Base-by-base conservation (phyloP, 2,329 filamentous ascomycete genomes). In the Paradendryphiella salina region DNA sequence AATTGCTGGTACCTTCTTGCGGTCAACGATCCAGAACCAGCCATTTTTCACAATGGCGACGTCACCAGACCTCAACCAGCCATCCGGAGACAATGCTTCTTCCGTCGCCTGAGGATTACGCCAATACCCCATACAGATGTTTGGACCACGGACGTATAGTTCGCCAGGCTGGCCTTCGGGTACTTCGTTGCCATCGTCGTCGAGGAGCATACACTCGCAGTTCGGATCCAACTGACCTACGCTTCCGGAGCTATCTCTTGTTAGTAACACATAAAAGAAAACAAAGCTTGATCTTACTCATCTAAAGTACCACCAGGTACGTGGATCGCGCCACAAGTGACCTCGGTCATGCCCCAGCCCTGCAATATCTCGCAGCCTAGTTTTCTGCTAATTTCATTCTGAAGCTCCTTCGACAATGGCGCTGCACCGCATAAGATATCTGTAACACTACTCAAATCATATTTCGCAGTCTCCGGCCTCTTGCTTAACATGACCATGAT, bases 401-500 rank as follows among this genome's bases (percentile, higher is more conserved):
- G 73, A 31, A 77, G 57, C 40, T 76, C 74, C 46, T 73, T 75
- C 1, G 67, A 68, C n/a, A 77, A 48, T 4, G 75, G 75, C 31
- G 75, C 75, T 2, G 73, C 74, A 32, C 75, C 75, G 39, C 73
- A 76, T 4, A 77, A 61, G 7, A 76, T 69, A 47, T 73, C 67
- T 6, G 65, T 67, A 14, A 77, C 63, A 38, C 72, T 73, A 42
- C 65, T 73, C 13, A 77, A 52, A 54, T 76, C 67, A 37, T 75
- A 76, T 23, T 73, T 71, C 4, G 60, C 54, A 5, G 74, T 76
- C 47, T 77, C 74, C 1, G 74, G 70, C 33, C 75, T 57, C 61
- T 77, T 77, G 45, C 65, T 71, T 44, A 77, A 59, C 74, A 77
- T 76, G 28, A 77, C 68, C 57, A 77, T 64, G 31, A 77, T 72